Conservation (phyloP, 2,329 filamentous ascomycete genomes). For the Falciphora oryzae region DNA sequence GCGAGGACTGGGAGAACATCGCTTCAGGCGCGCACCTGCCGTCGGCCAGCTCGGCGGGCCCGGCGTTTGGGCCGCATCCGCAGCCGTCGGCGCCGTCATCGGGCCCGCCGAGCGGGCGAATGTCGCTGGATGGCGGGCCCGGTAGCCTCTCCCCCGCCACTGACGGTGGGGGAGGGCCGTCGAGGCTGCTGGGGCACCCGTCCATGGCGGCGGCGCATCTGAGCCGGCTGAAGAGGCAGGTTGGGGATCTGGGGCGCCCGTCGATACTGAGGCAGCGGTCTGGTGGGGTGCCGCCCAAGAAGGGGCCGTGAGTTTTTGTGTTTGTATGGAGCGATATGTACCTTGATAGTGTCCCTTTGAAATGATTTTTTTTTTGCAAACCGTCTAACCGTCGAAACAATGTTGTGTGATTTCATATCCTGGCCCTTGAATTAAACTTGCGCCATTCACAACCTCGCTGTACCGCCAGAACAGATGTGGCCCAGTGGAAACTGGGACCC, state of each 20-base stretch:
- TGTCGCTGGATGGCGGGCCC: constrained; percentile 14
- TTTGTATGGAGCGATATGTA: background rate
- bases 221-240: constrained; percentile 24
- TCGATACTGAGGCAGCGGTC: constrained; percentile 13
- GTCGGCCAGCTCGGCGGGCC: constrained; percentile 1
- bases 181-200: background rate
- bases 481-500: no score
- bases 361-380: no score
- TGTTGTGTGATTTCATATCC: no score
- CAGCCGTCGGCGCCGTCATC: constrained; percentile 6
- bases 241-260: constrained; percentile 35
- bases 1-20: constrained; percentile 33
- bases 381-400: no score
- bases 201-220: constrained; percentile 36
- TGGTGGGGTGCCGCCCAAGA: constrained; percentile 8
- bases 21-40: constrained; percentile 15
- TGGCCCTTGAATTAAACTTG: no score
- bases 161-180: constrained; percentile 21
- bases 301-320: background rate
- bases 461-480: no score
- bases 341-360: background rate
- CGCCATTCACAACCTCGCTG: no score
- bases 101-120: constrained; percentile 12
- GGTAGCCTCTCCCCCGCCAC: constrained; percentile 11
- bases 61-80: background rate